These are phyloP conservation scores for Termitomyces bulborhizus DNA, from an alignment of 768 basidiomycete species.

Conservation along the genomic window DNA sequence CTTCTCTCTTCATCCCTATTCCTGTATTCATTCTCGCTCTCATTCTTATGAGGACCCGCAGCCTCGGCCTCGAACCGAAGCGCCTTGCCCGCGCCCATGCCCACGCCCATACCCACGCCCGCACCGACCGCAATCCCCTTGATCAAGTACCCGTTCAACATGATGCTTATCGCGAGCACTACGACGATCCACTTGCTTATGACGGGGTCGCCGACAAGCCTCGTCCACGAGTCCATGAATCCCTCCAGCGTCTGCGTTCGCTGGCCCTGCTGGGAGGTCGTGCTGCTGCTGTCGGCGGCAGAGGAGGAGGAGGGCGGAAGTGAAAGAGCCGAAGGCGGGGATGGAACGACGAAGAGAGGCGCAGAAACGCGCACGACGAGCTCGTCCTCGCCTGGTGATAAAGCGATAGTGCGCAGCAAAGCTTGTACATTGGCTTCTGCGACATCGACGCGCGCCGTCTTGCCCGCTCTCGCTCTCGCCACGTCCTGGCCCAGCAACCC, in stretches of 20 bases:
- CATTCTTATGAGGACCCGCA: too few species aligned
- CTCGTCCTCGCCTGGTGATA: slow-evolving; percentile 21
- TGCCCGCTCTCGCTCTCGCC: too few species aligned
- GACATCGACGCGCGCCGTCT: slow-evolving; percentile 54
- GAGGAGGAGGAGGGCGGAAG: background rate
- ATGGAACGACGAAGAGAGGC: slow-evolving; percentile 39
- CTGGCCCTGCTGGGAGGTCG: too few species aligned
- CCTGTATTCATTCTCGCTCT: too few species aligned
- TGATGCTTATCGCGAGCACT: slow-evolving; percentile 77
- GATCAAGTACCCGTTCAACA: slow-evolving; percentile 89
- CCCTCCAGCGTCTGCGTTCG: slow-evolving; percentile 51
- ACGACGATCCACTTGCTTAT: slow-evolving; percentile 94
- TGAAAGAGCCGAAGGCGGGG: slow-evolving; percentile 29
- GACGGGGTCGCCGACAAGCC: slow-evolving; percentile 89
- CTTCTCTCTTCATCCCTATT: slow-evolving; percentile 3
- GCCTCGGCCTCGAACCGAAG: slow-evolving; percentile 3
- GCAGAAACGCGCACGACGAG: slow-evolving; percentile 58
- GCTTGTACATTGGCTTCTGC: slow-evolving; percentile 52
- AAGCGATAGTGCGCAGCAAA: slow-evolving; percentile 31
- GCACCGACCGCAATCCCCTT: slow-evolving; percentile 72
- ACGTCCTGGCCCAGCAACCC: too few species aligned
- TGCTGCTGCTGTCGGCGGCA: background rate
- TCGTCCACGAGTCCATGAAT: slow-evolving; percentile 89
- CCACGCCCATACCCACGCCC: slow-evolving; percentile 19
- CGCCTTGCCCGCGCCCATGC: slow-evolving; percentile 21